Evolutionary conservation across 129 eudicot genomes (phyloP), one percentile per base, ranked within the genome.

Genomic region (Apium graveolens): DNA sequence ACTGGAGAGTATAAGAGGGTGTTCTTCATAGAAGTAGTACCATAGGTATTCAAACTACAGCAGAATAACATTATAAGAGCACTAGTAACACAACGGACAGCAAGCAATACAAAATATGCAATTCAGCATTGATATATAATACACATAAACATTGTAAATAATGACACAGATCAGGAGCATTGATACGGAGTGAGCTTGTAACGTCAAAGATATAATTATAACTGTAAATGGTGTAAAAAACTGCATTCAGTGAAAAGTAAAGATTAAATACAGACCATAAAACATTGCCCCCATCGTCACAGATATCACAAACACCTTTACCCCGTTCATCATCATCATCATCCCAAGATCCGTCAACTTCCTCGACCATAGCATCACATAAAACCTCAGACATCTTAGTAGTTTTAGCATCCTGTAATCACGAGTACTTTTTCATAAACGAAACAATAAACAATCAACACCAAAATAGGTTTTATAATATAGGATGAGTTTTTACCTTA

Each of bases 201-300:
- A 44, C 16, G 16, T 44, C 16, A 44, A 53, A 53, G 26, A 21
- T 49, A 49, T 18, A 53, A 29, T 29, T 0, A 38, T 16, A 76
- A 18, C 42, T 69, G 12, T 18, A 70, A n/a, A 70, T 35, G 39
- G 5, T 68, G 49, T 35, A 39, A 68, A 29, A 80, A 44, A 46
- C 38, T 29, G 29, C 38, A 83, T 45, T 62, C 78, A 18, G 69
- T 45, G 18, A 38, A 34, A 38, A 46, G 24, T 31, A 63, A 44
- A 44, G n/a, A 74, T 72, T 26, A 49, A 34, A 44, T 35, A 80
- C 84, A 34, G 83, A 91, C 98, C 92, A 79, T 18, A 78, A 77
- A 81, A 93, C 79, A 1, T 0, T 4, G 55, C 98, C 98, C 17
- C 98, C 98, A 70, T 93, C 83, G 75, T 93, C 98, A 76, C 98